Base-by-base conservation (phyloP, 2,329 filamentous ascomycete genomes). In the Verticillium zaregamsianum region DNA sequence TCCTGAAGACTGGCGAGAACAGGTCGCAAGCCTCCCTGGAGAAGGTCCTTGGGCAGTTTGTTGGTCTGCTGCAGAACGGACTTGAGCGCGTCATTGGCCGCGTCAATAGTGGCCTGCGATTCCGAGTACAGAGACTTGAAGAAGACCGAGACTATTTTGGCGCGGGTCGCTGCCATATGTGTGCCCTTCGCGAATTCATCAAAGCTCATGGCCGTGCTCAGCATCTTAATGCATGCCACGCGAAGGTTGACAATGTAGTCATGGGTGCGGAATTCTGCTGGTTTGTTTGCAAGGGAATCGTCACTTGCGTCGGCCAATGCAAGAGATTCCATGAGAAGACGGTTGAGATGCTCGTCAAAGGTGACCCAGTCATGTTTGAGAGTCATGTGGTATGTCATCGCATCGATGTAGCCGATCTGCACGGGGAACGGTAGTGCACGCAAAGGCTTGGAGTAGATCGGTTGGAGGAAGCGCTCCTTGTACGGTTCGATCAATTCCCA, bases 401-500 rank as follows among this genome's bases (percentile, higher is more conserved):
- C 95, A 73, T 99, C 96, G 68, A 99, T 97, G 71, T 96, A 98
- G 4, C 95, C 96, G 67, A 99, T 99, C 77, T 99, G 96, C 3
- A 92, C 94, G 5, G 92, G 85, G 71, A 99, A 99, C 0, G 95
- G 95, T 64, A 99, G 80, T 0, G 95, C 96, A 64, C 95, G 86
- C 23, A 99, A 77, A 15, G 95, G 95, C 73, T 99, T 99, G 67
- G 92, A 91, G 79, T 95, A 99, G 57, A 99, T 97, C 0, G 93
- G 92, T 63, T 89, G 84, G n/a, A 98, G 80, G 39, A 98, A 84
- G 35, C 92, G 86, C 63, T 98, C 93, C 75, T 95, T 96, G 69
- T 96, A 92, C 1, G 93, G 93, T 66, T 90, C 87, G 45, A 99
- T 86, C 45, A 99, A 81, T 74, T 98, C 93, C 79, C 93, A 91